These are phyloP conservation scores for Penicillium hordei DNA, from an alignment of 2,329 filamentous ascomycete genomes.

Conservation along the genomic window DNA sequence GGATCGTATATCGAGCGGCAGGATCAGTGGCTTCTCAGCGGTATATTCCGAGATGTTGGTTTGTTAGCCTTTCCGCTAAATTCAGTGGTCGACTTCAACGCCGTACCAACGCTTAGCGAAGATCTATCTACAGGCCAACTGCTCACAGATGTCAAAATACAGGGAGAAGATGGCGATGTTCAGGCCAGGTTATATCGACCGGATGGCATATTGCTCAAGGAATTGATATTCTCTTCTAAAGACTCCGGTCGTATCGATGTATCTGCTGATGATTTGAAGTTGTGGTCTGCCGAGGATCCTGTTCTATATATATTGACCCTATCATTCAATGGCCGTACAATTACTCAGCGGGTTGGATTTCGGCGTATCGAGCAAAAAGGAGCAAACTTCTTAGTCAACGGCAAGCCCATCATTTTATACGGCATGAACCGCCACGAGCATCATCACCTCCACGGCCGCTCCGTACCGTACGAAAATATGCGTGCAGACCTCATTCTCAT, in stretches of 20 bases:
- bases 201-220: background rate
- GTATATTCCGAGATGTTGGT: constrained; percentile 67
- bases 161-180: constrained; percentile 53
- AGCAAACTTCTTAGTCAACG: constrained; percentile 63
- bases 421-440: constrained; percentile 72
- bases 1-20: constrained; percentile 69
- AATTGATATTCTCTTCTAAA: background rate
- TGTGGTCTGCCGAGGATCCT: constrained; percentile 69
- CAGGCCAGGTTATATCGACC: background rate
- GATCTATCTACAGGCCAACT: background rate
- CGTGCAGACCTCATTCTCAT: constrained; percentile 63
- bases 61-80: constrained; percentile 57
- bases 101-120: constrained; percentile 24
- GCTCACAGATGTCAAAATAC: constrained; percentile 52
- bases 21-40: constrained; percentile 67
- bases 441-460: constrained; percentile 62
- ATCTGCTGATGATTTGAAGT: constrained; percentile 54
- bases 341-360: constrained; percentile 62
- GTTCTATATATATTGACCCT: constrained; percentile 59
- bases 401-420: constrained; percentile 59
- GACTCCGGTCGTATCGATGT: background rate
- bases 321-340: constrained; percentile 17
- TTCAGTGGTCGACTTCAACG: constrained; percentile 53
- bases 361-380: constrained; percentile 56
- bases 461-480: constrained; percentile 63